Base-by-base conservation (phyloP, 192 early-diverging fungal genomes). In the Entomortierella beljakovae region DNA sequence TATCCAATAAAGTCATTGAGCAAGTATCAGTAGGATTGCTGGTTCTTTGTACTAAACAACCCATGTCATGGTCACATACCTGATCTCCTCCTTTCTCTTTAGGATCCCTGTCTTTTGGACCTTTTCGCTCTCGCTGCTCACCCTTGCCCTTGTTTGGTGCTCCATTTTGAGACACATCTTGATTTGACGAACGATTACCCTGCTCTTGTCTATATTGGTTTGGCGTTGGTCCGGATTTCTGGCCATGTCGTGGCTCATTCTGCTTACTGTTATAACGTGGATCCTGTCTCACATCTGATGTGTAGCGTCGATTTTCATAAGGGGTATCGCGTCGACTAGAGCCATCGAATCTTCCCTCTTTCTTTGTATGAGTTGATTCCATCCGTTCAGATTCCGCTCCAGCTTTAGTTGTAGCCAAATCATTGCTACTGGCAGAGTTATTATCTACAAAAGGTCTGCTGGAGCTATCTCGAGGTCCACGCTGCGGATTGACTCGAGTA, bases 271-370 rank as follows among this genome's bases (percentile, higher is more conserved):
- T 50, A 31, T 59, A 68, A 9, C 34, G 40, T 51, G 67, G 48
- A 28, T 68, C 67, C 49, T 50, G 23, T 52, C 67, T 57, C 1
- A 68, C 34, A 40, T 68, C 67, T 18, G 57, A 4, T 22, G 67
- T 40, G 37, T 37, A 29, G 8, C 56, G 13, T 51, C 42, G 46
- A 20, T 46, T 46, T 46, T 46, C 43, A 15, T 20, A 46, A 46
- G 43, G 15, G 43, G 5, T 15, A 3, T 46, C 43, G 11, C 43
- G 43, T 11, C 43, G 43, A 3, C 20, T 20, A 10, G 43, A 46
- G 43, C n/a, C n/a, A n/a, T n/a, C n/a, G n/a, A n/a, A n/a, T n/a
- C n/a, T n/a, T n/a, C n/a, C n/a, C n/a, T n/a, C n/a, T n/a, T n/a
- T n/a, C n/a, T n/a, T n/a, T n/a, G n/a, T n/a, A n/a, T n/a, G n/a